Conservation (phyloP, 352 stramenopile genomes). For the Phytophthora pisi region DNA sequence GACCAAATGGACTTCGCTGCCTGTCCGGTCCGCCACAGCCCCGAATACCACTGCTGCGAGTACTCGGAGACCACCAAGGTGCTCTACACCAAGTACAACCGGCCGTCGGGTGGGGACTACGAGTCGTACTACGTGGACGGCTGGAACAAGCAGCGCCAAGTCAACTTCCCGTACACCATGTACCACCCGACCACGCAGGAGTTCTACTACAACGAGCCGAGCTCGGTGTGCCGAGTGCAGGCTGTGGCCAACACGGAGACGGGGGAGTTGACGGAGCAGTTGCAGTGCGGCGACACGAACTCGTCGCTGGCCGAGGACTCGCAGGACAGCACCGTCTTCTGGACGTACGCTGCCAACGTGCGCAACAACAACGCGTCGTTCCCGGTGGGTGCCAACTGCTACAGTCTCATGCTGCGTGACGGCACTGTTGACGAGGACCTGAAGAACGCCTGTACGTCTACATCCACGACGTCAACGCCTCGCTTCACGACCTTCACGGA, state of each 20-base stretch:
- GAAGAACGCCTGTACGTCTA: slow-evolving; percentile 25
- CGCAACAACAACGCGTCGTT: slow-evolving; percentile 63
- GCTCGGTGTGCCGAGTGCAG: slow-evolving; percentile 39
- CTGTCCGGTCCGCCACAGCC: slow-evolving; percentile 32
- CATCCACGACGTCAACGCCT: slow-evolving; percentile 11
- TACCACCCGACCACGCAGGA: slow-evolving; percentile 35
- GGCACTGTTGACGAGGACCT: slow-evolving; percentile 28
- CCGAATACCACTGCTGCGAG: slow-evolving; percentile 41
- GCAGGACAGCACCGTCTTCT: slow-evolving; percentile 43
- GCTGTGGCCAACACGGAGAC: slow-evolving; percentile 21
- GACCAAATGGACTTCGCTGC: slow-evolving; percentile 30
- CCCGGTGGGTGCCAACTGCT: slow-evolving; percentile 46
- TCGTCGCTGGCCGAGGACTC: slow-evolving; percentile 35
- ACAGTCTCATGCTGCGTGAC: slow-evolving; percentile 38
- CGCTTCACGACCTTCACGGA: slow-evolving; percentile 36
- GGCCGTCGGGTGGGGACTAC: slow-evolving; percentile 29
- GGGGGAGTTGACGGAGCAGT: slow-evolving; percentile 30
- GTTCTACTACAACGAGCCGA: slow-evolving; percentile 43
- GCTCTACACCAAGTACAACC: slow-evolving; percentile 42
- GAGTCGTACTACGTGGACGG: slow-evolving; percentile 43
- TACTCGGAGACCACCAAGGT: slow-evolving; percentile 32
- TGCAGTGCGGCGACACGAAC: slow-evolving; percentile 44
- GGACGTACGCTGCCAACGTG: slow-evolving; percentile 43
- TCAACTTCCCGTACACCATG: slow-evolving; percentile 44
- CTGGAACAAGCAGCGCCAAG: slow-evolving; percentile 41